Conservation (phyloP, 768 basidiomycete genomes). For the Leucocoprinus leucothites region DNA sequence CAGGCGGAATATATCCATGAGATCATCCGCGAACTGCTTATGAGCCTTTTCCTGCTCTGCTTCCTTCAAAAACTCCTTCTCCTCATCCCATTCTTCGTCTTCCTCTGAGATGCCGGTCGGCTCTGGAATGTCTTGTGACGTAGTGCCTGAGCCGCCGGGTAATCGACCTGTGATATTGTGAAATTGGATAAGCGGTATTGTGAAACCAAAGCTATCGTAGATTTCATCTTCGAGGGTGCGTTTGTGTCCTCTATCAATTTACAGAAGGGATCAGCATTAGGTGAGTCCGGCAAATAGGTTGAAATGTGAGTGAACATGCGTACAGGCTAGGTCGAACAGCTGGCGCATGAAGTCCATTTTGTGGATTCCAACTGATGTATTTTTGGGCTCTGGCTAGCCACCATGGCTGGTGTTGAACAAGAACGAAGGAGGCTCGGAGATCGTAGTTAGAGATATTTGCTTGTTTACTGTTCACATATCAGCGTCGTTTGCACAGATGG, state of each 20-base stretch:
- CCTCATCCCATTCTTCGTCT: slow-evolving; percentile 15
- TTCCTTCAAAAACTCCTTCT: neutral
- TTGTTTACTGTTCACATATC: slow-evolving; percentile 17
- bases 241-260: neutral
- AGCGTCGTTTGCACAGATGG: neutral
- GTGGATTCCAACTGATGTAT: slow-evolving; percentile 32
- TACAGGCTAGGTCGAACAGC: slow-evolving; percentile 20
- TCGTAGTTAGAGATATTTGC: slow-evolving; percentile 25
- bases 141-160: neutral
- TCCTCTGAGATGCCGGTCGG: neutral
- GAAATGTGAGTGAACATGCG: slow-evolving; percentile 26
- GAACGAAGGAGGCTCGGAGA: slow-evolving; percentile 33
- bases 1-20: neutral
- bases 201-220: slow-evolving; percentile 31
- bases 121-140: slow-evolving; percentile 17
- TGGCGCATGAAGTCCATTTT: slow-evolving; percentile 6
- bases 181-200: slow-evolving; percentile 32
- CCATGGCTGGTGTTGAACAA: slow-evolving; percentile 27
- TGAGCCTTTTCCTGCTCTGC: too few relatives aligned
- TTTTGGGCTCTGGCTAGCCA: slow-evolving; percentile 24
- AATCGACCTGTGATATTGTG: slow-evolving; percentile 20
- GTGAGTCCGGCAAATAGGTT: neutral
- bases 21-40: too few relatives aligned
- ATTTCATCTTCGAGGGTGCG: slow-evolving; percentile 23
- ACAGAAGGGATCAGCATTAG: neutral